Percentiles rank a stretch among this genome's conserved stretches.
phyloP scores from a whole-genome alignment of 352 stramenopile genomes.

The Discostella stelligera region DNA sequence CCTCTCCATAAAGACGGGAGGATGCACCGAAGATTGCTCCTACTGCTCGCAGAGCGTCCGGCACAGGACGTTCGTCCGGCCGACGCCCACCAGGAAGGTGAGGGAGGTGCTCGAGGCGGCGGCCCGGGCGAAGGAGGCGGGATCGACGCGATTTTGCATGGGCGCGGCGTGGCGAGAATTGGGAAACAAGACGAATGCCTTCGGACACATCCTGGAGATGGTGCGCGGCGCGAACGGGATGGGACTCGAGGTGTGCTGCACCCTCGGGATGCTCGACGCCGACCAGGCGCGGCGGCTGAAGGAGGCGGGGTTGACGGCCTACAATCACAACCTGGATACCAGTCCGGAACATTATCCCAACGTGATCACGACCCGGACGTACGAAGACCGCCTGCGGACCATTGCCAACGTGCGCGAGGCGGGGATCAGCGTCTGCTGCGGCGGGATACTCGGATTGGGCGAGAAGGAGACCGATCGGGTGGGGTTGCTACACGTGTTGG shows the following conservation, averaged over 20 bases:
- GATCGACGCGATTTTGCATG: constrained; percentile 98
- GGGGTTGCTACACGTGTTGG: constrained; percentile 92
- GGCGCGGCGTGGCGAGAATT: constrained; percentile 96
- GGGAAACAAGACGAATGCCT: constrained; percentile 96
- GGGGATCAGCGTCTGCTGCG: constrained; percentile 96
- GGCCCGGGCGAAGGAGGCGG: constrained; percentile 91
- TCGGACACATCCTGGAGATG: constrained; percentile 97
- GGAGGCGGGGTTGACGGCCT: constrained; percentile 94
- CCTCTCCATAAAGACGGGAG: constrained; percentile 96
- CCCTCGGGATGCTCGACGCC: constrained; percentile 94
- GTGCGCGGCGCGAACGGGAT: constrained; percentile 87
- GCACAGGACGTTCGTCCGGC: constrained; percentile 99
- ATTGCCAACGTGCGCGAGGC: constrained; percentile 96
- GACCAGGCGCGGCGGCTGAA: constrained; percentile 95
- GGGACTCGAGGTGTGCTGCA: constrained; percentile 91
- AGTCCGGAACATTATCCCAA: constrained; percentile 97
- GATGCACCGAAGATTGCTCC: constrained; percentile 83
- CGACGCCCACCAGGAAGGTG: constrained; percentile 94
- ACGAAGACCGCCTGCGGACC: constrained; percentile 94
- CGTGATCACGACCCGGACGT: constrained; percentile 93
- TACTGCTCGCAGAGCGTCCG: constrained; percentile 96
- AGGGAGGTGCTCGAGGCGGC: constrained; percentile 95
- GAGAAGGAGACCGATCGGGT: constrained; percentile 93
- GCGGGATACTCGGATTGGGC: constrained; percentile 94
- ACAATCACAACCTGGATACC: constrained; percentile 99